Evolutionary conservation across 192 early-diverging fungal species (phyloP), one percentile per base, ranked within the genome.

Genomic region (Linnemannia elongata): DNA sequence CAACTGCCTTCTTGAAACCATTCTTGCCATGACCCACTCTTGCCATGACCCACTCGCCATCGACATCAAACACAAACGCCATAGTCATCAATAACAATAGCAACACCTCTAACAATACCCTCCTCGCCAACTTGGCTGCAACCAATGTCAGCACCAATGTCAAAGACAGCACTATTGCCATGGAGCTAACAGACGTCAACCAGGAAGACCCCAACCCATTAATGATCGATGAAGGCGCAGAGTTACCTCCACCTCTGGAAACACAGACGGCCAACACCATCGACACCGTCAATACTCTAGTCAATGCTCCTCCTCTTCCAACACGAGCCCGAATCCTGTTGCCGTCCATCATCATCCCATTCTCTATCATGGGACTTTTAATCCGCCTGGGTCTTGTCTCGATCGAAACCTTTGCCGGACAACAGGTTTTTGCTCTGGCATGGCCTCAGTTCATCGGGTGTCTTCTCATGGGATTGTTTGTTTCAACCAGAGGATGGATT

Each of bases 381-480:
- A 88, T 94, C 13, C 90, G 96, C 30, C 83, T 95, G 54, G 89
- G 91, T 5, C 69, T 95, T 30, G 88, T 41, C 30, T 82, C 86
- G 7, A 87, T 96, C 2, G 91, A 94, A 39, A 87, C 89, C 6
- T 96, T 93, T 82, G 27, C 79, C 20, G 92, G 90, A 0, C 86
- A 88, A 63, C 94, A 94, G 66, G 92, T 95, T 1, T 94, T 93
- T 88, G 79, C 88, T 7, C 79, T 95, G 41, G 78, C 92, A 15
- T 93, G 93, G 90, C 89, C 93, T 36, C 96, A 96, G 72, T 91
- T 94, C 78, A 63, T 93, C 22, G 96, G 96, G 1, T 96, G 96
- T 81, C 44, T 94, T 15, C 82, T 92, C 33, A 91, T 93, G 89
- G 93, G 93, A 1, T 83, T 92, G 45, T 89, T 80, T 69, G 68